phyloP scores from a whole-genome alignment of 805 yeast genomes.

The Maudiozyma bulderi region DNA sequence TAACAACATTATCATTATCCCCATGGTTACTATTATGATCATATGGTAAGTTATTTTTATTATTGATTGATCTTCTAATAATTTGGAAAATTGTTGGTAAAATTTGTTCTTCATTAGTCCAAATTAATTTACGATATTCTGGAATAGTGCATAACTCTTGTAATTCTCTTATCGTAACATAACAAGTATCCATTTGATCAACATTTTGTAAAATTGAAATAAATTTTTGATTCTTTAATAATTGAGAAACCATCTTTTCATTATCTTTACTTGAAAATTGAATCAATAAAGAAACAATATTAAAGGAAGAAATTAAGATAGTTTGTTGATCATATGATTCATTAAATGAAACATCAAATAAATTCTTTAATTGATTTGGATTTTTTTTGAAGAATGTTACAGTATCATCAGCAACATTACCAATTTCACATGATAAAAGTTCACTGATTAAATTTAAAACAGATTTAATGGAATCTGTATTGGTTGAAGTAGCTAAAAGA shows the following conservation, averaged over 20 bases:
- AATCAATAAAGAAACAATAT: slow-evolving; percentile 24
- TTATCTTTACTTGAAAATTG: slow-evolving; percentile 15
- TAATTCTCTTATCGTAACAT: slow-evolving; percentile 24
- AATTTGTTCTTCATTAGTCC: slow-evolving; percentile 30
- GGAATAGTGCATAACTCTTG: slow-evolving; percentile 26
- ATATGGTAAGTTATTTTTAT: slow-evolving; percentile 10
- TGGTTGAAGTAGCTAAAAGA: slow-evolving; percentile 16
- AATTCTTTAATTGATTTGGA: slow-evolving; percentile 13
- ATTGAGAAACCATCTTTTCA: slow-evolving; percentile 11
- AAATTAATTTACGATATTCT: slow-evolving; percentile 19
- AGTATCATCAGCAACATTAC: slow-evolving; percentile 10
- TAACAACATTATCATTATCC: slow-evolving; percentile 4
- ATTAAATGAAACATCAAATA: slow-evolving; percentile 20
- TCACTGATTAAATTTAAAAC: slow-evolving; percentile 26
- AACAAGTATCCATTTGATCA: slow-evolving; percentile 25
- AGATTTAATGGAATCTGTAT: slow-evolving; percentile 22
- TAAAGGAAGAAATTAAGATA: slow-evolving; percentile 24
- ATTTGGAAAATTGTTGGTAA: slow-evolving; percentile 43
- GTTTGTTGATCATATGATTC: slow-evolving; percentile 23
- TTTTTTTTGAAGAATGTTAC: slow-evolving; percentile 16
- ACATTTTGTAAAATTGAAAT: slow-evolving; percentile 17
- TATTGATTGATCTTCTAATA: slow-evolving; percentile 31
- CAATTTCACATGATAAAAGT: slow-evolving; percentile 17
- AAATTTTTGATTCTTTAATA: slow-evolving; percentile 17
- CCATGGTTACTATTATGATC: background rate